phyloP scores from a whole-genome alignment of 108 stramenopile species.

The Cyclotella kingstonii region DNA sequence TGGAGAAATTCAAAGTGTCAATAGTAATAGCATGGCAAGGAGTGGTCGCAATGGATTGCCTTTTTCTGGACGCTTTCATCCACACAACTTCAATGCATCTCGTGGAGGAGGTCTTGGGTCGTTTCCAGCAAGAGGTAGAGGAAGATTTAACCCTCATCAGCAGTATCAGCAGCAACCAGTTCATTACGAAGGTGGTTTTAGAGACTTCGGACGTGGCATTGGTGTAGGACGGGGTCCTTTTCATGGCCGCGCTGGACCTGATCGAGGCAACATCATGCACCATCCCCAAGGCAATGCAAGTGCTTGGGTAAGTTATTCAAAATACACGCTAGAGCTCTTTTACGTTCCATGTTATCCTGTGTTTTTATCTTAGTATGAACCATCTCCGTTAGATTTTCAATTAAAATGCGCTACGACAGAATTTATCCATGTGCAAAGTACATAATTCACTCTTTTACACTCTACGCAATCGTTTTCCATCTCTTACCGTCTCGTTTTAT shows the following conservation, averaged over 20 bases:
- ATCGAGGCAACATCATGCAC: conserved; percentile 3
- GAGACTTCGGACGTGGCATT: conserved; percentile 6
- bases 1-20: too few relatives aligned
- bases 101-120: conserved; percentile 1
- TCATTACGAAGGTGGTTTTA: conserved; percentile 6
- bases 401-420: conserved; percentile 4
- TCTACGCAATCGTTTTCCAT: neutral
- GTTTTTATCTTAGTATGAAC: neutral
- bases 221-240: conserved; percentile 29
- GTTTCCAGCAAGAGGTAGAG: conserved; percentile 1
- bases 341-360: neutral
- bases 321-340: neutral
- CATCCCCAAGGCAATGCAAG: conserved; percentile 7
- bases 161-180: neutral
- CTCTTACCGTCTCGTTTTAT: conserved; percentile 1
- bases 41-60: conserved; percentile 21
- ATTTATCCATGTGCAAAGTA: conserved; percentile 3
- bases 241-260: conserved; percentile 21
- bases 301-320: conserved; percentile 12
- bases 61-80: conserved; percentile 11
- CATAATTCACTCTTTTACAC: neutral
- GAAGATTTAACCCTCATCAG: neutral
- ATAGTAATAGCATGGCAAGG: too few relatives aligned
- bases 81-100: neutral
- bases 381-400: neutral